These are phyloP conservation scores for Arabidopsis lyrata DNA, from an alignment of 441 rosid genomes.

Conservation along the genomic window DNA sequence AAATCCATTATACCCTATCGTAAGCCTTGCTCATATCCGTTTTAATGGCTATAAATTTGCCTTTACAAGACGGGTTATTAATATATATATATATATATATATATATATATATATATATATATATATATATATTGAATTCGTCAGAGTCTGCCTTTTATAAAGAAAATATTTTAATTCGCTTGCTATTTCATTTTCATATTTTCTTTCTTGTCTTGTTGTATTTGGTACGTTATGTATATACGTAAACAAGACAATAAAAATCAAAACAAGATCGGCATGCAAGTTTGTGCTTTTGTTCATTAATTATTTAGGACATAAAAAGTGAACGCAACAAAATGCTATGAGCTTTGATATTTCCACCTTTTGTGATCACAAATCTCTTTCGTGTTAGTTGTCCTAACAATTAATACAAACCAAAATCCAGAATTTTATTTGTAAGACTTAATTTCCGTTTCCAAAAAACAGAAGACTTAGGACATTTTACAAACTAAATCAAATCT, in stretches of 20 bases:
- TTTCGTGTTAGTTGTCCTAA: neutral
- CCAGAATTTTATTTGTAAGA: neutral
- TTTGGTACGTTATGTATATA: constrained; percentile 21
- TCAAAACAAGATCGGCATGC: constrained; percentile 33
- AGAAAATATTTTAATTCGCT: neutral
- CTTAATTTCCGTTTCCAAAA: neutral
- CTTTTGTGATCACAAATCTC: constrained; percentile 9
- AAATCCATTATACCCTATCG: too few species aligned
- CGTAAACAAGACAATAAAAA: constrained; percentile 34
- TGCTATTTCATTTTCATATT: neutral
- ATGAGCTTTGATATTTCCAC: constrained; percentile 9
- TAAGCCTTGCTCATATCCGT: too few species aligned
- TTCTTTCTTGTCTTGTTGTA: constrained; percentile 28
- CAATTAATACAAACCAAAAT: neutral
- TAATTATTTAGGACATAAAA: neutral
- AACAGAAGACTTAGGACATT: neutral
- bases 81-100: too few species aligned
- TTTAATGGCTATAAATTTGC: too few species aligned
- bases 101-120: too few species aligned
- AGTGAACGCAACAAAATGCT: constrained; percentile 2
- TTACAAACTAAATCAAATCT: neutral
- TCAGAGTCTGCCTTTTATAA: neutral
- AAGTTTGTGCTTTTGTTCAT: constrained; percentile 28
- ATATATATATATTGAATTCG: constrained; percentile 1
- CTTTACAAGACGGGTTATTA: too few species aligned